Base-by-base conservation (phyloP, 2,329 filamentous ascomycete species). In the Polytolypa hystricis region DNA sequence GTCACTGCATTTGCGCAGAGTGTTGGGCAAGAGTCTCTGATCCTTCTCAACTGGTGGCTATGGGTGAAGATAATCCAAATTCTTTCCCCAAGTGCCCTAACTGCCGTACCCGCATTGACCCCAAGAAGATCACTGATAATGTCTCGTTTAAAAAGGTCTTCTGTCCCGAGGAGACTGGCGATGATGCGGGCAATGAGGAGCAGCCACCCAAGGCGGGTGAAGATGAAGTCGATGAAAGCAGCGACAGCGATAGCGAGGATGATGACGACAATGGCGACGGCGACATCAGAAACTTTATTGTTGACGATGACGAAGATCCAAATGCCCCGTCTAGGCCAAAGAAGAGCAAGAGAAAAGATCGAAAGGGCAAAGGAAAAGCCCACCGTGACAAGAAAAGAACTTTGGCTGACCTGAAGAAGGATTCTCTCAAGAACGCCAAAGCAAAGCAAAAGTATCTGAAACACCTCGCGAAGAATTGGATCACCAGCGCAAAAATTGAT, bases 1-100 rank as follows among this genome's bases (percentile, higher is more conserved):
- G 86, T 2, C 86, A 94, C 51, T 75, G 79, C 41, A 77, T 77
- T 16, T 94, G 86, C 57, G 64, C 71, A 1, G 80, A 86, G 43
- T 94, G 86, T 53, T 77, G 91, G 42, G 70, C 74, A 4, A 74
- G 71, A 37, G 70, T 93, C 31, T 69, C 70, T 0, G 82, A 84
- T 43, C 75, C 77, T 3, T 60, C 68, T 2, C 63, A 67, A 37
- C 65, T 64, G 11, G 61, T 81, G 28, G 71, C 65, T 18, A 67
- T 75, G 39, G 81, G 78, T 4, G 66, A 77, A 21, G 79, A 82
- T 33, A 62, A 55, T 4, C n/a, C n/a, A n/a, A 48, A 43, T 16
- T 19, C 30, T 5, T 27, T 55, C 30, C 63, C 64, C 39, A 80
- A 73, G 53, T 95, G 87, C 55, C 84, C 84, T 4, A 71, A 80